Evolutionary conservation across 2,329 filamentous ascomycete genomes (phyloP).

Genomic region (Colletotrichum sp.): DNA sequence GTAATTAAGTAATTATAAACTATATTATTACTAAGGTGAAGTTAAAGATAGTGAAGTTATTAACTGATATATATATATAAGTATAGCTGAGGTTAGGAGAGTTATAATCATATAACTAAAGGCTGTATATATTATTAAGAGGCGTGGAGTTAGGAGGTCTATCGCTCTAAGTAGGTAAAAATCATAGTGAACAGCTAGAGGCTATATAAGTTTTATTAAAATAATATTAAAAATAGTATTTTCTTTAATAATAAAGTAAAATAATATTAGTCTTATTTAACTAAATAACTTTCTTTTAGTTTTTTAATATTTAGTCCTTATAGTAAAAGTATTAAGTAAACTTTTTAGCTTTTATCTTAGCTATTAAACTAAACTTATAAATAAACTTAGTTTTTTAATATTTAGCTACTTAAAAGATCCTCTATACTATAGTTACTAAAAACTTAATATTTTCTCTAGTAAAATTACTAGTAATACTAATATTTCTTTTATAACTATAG

Average conservation of each 20-base stretch:
- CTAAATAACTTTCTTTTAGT: neutral
- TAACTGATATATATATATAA: no score
- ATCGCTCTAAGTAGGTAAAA: no score
- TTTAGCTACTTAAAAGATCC: neutral
- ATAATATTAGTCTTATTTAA: neutral
- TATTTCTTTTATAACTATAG: constrained; percentile 1
- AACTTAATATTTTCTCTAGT: neutral
- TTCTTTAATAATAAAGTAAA: neutral
- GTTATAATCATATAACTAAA: no score
- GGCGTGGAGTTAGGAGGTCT: no score
- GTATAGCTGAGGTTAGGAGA: no score
- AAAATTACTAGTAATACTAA: neutral
- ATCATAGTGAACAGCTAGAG: no score
- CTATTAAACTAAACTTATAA: neutral
- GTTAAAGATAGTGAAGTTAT: no score
- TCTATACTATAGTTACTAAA: neutral
- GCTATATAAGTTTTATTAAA: neutral
- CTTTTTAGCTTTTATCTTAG: neutral
- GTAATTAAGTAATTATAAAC: no score
- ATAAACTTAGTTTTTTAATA: neutral
- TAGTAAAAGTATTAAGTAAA: neutral
- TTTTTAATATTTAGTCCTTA: neutral
- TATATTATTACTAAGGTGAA: no score
- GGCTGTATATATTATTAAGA: no score
- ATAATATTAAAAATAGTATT: neutral